phyloP scores from a whole-genome alignment of 2,329 filamentous ascomycete species.

The Fusarium brachygibbosum region DNA sequence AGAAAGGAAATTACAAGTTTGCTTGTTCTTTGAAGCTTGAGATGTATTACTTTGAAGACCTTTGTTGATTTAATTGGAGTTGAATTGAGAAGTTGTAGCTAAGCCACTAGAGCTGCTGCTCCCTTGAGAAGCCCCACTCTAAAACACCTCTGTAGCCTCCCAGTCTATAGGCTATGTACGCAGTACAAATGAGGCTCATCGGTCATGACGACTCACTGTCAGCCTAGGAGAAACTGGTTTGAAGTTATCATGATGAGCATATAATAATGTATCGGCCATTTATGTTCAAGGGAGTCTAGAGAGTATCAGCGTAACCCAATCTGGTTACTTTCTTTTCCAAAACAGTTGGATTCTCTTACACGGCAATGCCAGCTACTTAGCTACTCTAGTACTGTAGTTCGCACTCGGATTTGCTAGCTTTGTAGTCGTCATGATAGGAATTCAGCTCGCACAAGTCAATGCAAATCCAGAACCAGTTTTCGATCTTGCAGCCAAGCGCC shows the following conservation, averaged over 20 bases:
- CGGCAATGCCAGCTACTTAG: background rate
- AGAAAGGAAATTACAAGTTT: background rate
- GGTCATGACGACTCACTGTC: background rate
- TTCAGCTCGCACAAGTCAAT: slow-evolving; percentile 18
- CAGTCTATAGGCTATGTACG: too few species aligned
- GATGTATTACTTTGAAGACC: background rate
- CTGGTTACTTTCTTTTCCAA: background rate
- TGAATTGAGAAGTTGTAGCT: slow-evolving; percentile 22
- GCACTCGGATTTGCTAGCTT: slow-evolving; percentile 24
- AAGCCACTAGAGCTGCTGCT: slow-evolving; percentile 20
- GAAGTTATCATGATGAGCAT: background rate
- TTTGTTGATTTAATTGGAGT: slow-evolving; percentile 3
- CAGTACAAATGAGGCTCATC: too few species aligned
- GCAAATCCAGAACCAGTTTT: slow-evolving; percentile 5
- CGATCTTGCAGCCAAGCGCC: slow-evolving; percentile 14
- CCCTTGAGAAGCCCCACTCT: slow-evolving; percentile 24
- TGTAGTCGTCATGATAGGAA: slow-evolving; percentile 34
- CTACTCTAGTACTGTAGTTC: background rate
- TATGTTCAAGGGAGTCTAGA: background rate
- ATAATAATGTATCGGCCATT: background rate
- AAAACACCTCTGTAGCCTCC: background rate
- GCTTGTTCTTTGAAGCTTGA: background rate
- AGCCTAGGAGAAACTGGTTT: background rate
- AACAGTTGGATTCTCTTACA: background rate
- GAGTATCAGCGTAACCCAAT: background rate